Evolutionary conservation across 805 yeast genomes (phyloP).

Genomic region (Saturnispora saitoi): DNA sequence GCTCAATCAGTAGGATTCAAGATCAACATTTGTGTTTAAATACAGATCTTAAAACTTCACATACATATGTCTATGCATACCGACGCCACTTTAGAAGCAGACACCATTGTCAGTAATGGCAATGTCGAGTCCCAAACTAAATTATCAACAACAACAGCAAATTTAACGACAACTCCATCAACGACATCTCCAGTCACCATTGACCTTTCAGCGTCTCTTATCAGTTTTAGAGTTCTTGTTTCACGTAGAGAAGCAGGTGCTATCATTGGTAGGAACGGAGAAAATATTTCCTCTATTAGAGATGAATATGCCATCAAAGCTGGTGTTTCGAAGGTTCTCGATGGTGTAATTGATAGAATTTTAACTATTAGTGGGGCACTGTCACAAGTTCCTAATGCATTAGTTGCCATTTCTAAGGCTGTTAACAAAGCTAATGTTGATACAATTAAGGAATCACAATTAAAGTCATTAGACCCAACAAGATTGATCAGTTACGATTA

Average conservation of each 20-base stretch:
- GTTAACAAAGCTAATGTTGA: constrained; percentile 38
- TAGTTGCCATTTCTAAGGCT: constrained; percentile 61
- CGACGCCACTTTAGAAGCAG: background rate
- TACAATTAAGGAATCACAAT: constrained; percentile 16
- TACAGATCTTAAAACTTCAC: too few species aligned
- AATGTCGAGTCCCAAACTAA: too few species aligned
- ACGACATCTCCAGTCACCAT: background rate
- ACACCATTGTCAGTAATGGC: background rate
- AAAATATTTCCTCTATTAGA: constrained; percentile 66
- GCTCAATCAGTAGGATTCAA: background rate
- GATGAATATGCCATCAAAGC: constrained; percentile 74
- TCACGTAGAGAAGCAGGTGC: constrained; percentile 86
- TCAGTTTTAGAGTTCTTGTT: constrained; percentile 51
- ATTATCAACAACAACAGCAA: background rate
- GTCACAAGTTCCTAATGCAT: constrained; percentile 59
- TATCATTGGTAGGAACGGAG: constrained; percentile 79
- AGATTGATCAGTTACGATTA: constrained; percentile 35
- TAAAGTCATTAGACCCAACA: constrained; percentile 26
- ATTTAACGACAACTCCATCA: background rate
- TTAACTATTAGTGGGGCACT: constrained; percentile 69
- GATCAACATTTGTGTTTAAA: background rate
- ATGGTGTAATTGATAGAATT: constrained; percentile 77
- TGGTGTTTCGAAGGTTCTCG: constrained; percentile 73
- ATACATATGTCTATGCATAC: background rate
- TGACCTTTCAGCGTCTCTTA: constrained; percentile 24